These are phyloP conservation scores for Pichia sp. DNA, from an alignment of 1,139 yeast species.

Conservation along the genomic window DNA sequence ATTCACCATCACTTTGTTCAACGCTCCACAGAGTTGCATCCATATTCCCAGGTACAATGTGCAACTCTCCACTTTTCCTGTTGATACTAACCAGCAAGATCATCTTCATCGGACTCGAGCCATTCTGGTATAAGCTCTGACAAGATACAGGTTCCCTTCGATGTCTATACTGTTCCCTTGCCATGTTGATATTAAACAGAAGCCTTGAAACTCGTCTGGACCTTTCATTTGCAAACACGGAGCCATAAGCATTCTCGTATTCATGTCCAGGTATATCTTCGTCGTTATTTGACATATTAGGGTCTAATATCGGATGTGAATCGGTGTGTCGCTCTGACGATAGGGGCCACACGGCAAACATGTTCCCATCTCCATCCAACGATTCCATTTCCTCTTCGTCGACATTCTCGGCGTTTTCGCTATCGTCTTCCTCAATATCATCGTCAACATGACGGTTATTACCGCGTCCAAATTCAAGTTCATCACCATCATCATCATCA, in stretches of 20 bases:
- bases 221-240: conserved; percentile 22
- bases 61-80: conserved; percentile 27
- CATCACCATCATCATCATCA: conserved; percentile 8
- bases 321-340: conserved; percentile 8
- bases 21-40: conserved; percentile 27
- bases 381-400: too few relatives aligned
- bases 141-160: conserved; percentile 21
- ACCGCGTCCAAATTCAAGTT: not conserved
- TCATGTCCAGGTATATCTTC: conserved; percentile 19
- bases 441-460: too few relatives aligned
- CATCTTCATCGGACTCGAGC: conserved; percentile 15
- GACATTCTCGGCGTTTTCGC: too few relatives aligned
- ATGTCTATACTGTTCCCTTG: conserved; percentile 21
- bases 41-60: conserved; percentile 26
- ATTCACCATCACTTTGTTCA: conserved; percentile 26
- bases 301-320: conserved; percentile 7
- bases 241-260: conserved; percentile 19
- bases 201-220: conserved; percentile 23
- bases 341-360: conserved; percentile 9
- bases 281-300: conserved; percentile 9
- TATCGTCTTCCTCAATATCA: too few relatives aligned
- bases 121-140: conserved; percentile 16
- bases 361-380: not conserved
- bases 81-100: conserved; percentile 22
- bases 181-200: conserved; percentile 21